Percentiles rank a stretch among this genome's conserved stretches.
Conservation (phyloP, 148 eudicot genomes). For the Silene uniflora region DNA sequence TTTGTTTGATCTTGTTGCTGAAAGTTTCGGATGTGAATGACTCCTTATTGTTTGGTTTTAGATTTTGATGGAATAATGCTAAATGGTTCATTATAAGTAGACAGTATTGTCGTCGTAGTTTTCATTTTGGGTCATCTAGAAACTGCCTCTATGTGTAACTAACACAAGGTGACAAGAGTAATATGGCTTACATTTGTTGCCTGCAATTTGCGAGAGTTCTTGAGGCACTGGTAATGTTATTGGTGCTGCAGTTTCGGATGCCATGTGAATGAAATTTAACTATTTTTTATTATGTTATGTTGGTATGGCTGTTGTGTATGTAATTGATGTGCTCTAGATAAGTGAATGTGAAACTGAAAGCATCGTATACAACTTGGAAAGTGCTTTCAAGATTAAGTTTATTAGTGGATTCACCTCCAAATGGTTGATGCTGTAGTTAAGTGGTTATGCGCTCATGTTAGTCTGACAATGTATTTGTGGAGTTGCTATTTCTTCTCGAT, state of each 20-base stretch:
- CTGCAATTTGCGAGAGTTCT: too few relatives aligned
- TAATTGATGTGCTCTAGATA: background rate
- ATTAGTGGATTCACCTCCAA: background rate
- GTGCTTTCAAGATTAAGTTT: background rate
- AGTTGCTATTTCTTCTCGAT: background rate
- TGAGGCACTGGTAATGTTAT: background rate
- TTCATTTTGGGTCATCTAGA: background rate
- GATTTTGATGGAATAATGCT: background rate
- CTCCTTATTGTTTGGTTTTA: background rate
- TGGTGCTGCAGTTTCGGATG: conserved; percentile 5
- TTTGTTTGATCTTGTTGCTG: background rate
- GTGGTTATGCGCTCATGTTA: background rate
- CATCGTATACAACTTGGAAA: background rate
- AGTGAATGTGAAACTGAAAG: background rate
- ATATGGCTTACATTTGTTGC: too few relatives aligned
- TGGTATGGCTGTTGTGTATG: background rate
- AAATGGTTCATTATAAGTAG: background rate
- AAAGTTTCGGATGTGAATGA: background rate
- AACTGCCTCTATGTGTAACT: too few relatives aligned
- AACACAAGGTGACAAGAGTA: too few relatives aligned
- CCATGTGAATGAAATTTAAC: background rate
- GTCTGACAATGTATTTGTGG: background rate
- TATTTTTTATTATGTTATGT: background rate
- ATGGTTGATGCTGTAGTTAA: background rate
- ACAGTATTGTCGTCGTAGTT: background rate